phyloP scores from a whole-genome alignment of 306 rosid species.

The Trichosanthes truncata region DNA sequence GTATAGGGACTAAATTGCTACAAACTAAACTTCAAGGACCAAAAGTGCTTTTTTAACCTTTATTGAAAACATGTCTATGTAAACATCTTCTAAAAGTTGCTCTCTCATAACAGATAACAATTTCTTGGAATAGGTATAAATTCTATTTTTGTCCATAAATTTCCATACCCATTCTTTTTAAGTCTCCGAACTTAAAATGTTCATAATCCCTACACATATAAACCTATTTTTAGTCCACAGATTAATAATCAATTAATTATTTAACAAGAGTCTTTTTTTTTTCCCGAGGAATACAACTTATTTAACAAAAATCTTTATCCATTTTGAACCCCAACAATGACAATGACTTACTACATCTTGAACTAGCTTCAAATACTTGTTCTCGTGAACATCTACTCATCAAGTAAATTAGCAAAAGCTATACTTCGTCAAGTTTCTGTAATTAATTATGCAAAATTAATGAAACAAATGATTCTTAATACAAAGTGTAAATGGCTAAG shows the following conservation, averaged over 20 bases:
- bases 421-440: background rate
- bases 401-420: background rate
- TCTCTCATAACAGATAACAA: background rate
- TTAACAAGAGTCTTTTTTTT: too few relatives aligned
- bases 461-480: background rate
- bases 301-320: background rate
- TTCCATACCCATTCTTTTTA: background rate
- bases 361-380: background rate
- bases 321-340: background rate
- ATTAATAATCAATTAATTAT: background rate
- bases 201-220: background rate
- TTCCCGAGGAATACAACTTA: background rate
- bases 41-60: too few relatives aligned
- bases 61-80: background rate
- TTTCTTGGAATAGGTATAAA: background rate
- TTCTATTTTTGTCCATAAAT: background rate
- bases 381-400: background rate
- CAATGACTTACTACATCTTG: background rate
- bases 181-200: background rate
- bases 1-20: too few relatives aligned
- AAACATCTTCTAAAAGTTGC: background rate
- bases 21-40: too few relatives aligned
- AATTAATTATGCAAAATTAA: background rate
- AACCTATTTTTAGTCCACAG: background rate
- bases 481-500: background rate